A percentile compares a stretch with the other conserved stretches of the same genome.
Evolutionary conservation across 148 eudicot species (phyloP).

Genomic region (Rhododendron ferrugineum): DNA sequence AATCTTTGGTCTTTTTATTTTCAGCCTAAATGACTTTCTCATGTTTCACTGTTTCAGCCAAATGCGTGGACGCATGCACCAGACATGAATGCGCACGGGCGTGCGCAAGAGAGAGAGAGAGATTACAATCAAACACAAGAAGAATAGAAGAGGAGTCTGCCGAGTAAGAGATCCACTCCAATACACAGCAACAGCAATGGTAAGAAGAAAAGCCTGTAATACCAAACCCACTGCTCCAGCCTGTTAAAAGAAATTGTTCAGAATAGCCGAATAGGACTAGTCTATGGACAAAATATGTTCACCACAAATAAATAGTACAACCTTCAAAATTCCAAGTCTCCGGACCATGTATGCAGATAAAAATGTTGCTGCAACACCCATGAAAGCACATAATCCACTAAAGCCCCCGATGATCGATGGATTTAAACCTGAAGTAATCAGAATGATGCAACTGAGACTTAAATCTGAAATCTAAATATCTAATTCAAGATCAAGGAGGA

Average conservation of each 20-base stretch:
- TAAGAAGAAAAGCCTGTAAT: constrained; percentile 79
- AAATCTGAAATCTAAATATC: background rate
- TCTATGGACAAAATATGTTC: background rate
- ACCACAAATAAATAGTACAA: constrained; percentile 21
- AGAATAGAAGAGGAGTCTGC: constrained; percentile 62
- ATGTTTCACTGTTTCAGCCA: background rate
- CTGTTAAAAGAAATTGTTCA: constrained; percentile 32
- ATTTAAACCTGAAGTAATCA: constrained; percentile 59
- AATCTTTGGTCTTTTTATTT: background rate
- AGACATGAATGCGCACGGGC: background rate
- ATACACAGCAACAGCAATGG: constrained; percentile 75
- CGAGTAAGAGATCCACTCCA: constrained; percentile 75
- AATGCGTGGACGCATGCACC: background rate
- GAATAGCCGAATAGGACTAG: background rate
- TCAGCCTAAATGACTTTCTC: background rate
- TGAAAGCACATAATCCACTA: constrained; percentile 91
- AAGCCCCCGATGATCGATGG: constrained; percentile 80
- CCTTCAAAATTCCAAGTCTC: constrained; percentile 82
- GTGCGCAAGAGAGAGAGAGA: background rate
- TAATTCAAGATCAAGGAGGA: background rate
- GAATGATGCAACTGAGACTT: background rate
- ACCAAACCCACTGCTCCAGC: constrained; percentile 93
- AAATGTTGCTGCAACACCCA: constrained; percentile 96
- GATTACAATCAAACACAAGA: constrained; percentile 74
- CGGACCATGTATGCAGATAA: constrained; percentile 68